A percentile compares a stretch with the other conserved stretches of the same genome.
phyloP scores from a whole-genome alignment of 140 eudicot genomes.

The Ambrosia hybrid region DNA sequence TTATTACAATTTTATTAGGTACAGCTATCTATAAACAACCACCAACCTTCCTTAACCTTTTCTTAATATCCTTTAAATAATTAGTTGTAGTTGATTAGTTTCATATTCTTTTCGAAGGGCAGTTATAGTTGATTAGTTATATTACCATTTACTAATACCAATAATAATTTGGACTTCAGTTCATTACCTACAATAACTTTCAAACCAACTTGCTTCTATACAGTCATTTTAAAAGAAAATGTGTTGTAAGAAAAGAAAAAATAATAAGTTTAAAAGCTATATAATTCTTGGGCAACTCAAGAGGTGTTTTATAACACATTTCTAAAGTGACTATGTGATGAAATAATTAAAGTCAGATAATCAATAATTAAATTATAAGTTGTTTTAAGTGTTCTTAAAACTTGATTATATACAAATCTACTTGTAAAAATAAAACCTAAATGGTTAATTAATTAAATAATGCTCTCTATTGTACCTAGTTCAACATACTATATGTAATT shows the following conservation, averaged over 20 bases:
- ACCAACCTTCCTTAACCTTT: slow-evolving; percentile 32
- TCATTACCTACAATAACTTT: neutral
- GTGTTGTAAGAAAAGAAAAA: too few species aligned
- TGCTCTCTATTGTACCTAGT: neutral
- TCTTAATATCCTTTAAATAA: neutral
- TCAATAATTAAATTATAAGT: neutral
- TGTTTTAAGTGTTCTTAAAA: neutral
- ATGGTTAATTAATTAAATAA: neutral
- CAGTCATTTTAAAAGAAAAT: too few species aligned
- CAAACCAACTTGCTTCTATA: neutral
- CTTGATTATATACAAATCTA: neutral
- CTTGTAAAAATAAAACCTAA: neutral
- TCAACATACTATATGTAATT: neutral
- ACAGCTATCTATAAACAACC: slow-evolving; percentile 34
- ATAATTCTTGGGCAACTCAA: too few species aligned
- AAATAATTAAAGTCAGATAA: too few species aligned
- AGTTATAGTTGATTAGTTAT: neutral
- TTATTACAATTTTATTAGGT: slow-evolving; percentile 29
- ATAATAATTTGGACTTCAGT: neutral
- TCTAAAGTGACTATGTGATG: too few species aligned
- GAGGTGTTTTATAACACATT: too few species aligned
- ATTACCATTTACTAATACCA: neutral
- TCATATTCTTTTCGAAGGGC: neutral
- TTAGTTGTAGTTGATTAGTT: neutral
- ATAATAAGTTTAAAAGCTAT: too few species aligned